Percentiles rank a stretch among this genome's conserved stretches.
These are phyloP conservation scores for Chaetomiaceae sp. DNA, from an alignment of 2,329 filamentous ascomycete species.

Conservation along the genomic window DNA sequence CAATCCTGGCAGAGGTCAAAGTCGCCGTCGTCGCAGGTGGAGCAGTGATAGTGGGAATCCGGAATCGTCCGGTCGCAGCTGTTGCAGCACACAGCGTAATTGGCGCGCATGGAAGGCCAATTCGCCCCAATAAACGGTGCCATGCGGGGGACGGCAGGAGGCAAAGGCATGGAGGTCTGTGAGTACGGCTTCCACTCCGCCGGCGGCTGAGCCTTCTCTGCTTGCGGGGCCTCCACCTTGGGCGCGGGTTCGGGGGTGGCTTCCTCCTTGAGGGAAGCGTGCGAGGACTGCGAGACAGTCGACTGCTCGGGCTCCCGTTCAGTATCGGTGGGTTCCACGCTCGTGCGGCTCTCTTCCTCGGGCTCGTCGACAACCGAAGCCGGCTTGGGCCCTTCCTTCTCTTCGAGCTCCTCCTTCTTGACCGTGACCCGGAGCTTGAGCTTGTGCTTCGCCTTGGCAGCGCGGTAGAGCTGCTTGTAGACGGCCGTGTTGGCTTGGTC, in stretches of 20 bases:
- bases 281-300: conserved; percentile 14
- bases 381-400: conserved; percentile 19
- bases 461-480: conserved; percentile 95
- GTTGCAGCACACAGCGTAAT: conserved; percentile 92
- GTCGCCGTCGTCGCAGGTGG: conserved; percentile 85
- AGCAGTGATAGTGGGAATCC: conserved; percentile 88
- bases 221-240: neutral
- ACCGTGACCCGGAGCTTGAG: conserved; percentile 74
- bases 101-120: conserved; percentile 25
- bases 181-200: too few relatives aligned
- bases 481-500: conserved; percentile 71
- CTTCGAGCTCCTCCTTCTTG: conserved; percentile 25
- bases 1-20: conserved; percentile 87
- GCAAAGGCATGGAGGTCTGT: too few relatives aligned
- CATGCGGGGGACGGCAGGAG: too few relatives aligned
- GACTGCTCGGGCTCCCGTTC: conserved; percentile 21
- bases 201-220: too few relatives aligned
- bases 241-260: conserved; percentile 7
- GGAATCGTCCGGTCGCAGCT: conserved; percentile 73
- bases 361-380: conserved; percentile 12
- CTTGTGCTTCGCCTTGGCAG: conserved; percentile 97
- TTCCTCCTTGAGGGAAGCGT: conserved; percentile 14
- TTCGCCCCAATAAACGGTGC: neutral
- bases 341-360: conserved; percentile 27
- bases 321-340: conserved; percentile 18